Conservation (phyloP, 345 rosid genomes). For the Geranium brycei region DNA sequence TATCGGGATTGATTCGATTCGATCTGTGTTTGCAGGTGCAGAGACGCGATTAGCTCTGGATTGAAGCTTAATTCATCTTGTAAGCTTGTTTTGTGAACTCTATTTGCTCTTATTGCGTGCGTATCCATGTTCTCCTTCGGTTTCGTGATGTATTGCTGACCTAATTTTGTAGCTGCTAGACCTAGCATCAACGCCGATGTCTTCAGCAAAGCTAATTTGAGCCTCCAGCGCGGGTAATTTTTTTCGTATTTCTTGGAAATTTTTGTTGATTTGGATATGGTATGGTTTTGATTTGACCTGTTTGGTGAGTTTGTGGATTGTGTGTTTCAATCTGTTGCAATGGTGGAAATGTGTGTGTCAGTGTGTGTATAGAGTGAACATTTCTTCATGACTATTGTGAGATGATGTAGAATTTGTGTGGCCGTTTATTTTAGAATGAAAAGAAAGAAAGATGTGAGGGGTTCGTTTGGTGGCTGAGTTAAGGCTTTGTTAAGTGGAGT, state of each 20-base stretch:
- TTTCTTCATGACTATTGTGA: too few species aligned
- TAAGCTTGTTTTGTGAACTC: background rate
- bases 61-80: background rate
- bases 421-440: too few species aligned
- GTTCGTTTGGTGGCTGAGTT: background rate
- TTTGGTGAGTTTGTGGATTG: background rate
- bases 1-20: background rate
- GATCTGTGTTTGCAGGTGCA: background rate
- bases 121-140: too few species aligned
- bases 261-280: too few species aligned
- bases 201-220: background rate
- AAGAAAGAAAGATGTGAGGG: background rate
- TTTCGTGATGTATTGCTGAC: background rate
- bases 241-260: background rate
- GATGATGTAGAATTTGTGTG: background rate
- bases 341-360: background rate
- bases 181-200: background rate
- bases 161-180: background rate
- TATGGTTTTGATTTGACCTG: background rate
- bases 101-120: background rate
- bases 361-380: too few species aligned
- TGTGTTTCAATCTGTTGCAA: background rate
- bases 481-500: background rate
- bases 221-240: background rate
- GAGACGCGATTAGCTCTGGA: background rate